Evolutionary conservation across 208 protist species (phyloP).

Genomic region (Leishmania gerbilli): DNA sequence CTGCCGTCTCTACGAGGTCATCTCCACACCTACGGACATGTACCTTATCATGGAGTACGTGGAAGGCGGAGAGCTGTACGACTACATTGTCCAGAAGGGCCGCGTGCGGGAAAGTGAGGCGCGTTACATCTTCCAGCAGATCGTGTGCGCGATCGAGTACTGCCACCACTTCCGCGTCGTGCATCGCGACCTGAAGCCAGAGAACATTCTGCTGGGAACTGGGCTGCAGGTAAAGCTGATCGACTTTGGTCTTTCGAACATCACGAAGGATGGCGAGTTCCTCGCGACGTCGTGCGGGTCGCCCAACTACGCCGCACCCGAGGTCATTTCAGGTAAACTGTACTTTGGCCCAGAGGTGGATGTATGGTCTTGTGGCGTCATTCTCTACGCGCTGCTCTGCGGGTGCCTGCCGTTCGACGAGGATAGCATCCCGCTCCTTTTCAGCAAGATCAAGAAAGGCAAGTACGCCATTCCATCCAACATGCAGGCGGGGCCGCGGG

Average conservation of each 20-base stretch:
- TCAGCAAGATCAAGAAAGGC: conserved; percentile 92
- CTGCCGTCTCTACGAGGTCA: conserved; percentile 98
- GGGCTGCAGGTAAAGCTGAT: conserved; percentile 94
- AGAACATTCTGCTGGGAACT: conserved; percentile 92
- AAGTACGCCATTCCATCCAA: conserved; percentile 77
- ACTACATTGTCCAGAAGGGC: conserved; percentile 98
- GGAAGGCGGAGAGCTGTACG: conserved; percentile 98
- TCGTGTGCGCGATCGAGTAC: conserved; percentile 98
- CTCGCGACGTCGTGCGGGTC: conserved; percentile 92
- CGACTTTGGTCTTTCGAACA: conserved; percentile 96
- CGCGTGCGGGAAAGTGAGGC: conserved; percentile 94
- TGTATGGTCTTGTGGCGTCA: conserved; percentile 96
- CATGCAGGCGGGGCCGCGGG: conserved; percentile 56
- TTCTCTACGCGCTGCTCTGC: conserved; percentile 94
- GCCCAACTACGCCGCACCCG: conserved; percentile 95
- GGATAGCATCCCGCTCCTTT: conserved; percentile 88
- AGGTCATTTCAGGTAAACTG: conserved; percentile 92
- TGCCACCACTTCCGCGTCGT: conserved; percentile 96
- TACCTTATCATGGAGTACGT: conserved; percentile 99
- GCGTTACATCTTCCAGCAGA: conserved; percentile 98
- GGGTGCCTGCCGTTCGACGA: conserved; percentile 95
- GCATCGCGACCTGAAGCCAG: conserved; percentile 94
- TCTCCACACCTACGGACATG: conserved; percentile 97
- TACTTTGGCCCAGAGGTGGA: conserved; percentile 94
- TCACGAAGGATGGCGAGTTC: conserved; percentile 92